phyloP scores from a whole-genome alignment of 139 green algal species.

The Chlorella ohadii region DNA sequence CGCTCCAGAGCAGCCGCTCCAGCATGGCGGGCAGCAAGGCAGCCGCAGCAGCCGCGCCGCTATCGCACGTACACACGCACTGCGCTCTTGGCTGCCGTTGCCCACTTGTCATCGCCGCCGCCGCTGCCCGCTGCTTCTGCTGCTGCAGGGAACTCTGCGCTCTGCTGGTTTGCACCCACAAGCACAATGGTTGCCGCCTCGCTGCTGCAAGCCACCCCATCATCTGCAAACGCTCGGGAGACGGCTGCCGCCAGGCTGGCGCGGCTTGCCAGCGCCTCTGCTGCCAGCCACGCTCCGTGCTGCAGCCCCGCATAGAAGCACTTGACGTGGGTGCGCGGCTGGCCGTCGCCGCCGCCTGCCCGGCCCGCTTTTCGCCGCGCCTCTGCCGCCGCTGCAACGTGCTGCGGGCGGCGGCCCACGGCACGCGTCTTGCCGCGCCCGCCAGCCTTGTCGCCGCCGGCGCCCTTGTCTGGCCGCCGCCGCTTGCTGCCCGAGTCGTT shows the following conservation, averaged over 20 bases:
- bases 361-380: slow-evolving; percentile 18
- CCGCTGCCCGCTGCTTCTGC: not conserved
- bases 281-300: slow-evolving; percentile 61
- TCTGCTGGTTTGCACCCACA: slow-evolving; percentile 39
- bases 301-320: slow-evolving; percentile 73
- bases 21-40: not conserved
- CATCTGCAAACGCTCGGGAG: slow-evolving; percentile 58
- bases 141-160: not conserved
- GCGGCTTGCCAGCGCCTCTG: slow-evolving; percentile 45
- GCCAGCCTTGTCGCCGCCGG: no score
- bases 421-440: no score
- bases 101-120: slow-evolving; percentile 3
- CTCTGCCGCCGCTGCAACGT: slow-evolving; percentile 9
- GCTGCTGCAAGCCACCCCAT: slow-evolving; percentile 55
- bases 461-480: no score
- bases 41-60: not conserved
- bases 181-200: slow-evolving; percentile 64
- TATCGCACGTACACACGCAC: slow-evolving; percentile 40
- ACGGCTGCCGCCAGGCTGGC: slow-evolving; percentile 61
- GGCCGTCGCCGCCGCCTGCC: not conserved
- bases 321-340: slow-evolving; percentile 57
- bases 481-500: no score
- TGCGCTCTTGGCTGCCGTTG: not conserved
- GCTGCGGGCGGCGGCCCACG: not conserved
- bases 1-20: not conserved